Percentiles rank a stretch among this genome's conserved stretches.
phyloP scores from a whole-genome alignment of 202 grass and related monocot genomes.

The Musa balbisiana region DNA sequence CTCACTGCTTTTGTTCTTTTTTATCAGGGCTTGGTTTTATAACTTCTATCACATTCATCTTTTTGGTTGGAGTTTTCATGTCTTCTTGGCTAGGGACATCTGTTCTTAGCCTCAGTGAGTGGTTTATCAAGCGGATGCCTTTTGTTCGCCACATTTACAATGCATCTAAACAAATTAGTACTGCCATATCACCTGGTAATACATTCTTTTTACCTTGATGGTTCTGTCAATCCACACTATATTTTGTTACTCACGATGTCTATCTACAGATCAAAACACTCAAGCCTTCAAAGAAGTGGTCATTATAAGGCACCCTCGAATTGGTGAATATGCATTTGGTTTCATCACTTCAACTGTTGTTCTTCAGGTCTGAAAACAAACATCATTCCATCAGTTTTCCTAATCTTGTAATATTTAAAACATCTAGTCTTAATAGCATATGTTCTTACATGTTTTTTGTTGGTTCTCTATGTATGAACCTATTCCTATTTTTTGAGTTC shows the following conservation, averaged over 20 bases:
- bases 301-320: constrained; percentile 74
- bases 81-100: constrained; percentile 79
- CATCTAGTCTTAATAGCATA: neutral
- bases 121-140: constrained; percentile 83
- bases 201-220: constrained; percentile 14
- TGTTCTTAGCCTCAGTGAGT: constrained; percentile 67
- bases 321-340: constrained; percentile 89
- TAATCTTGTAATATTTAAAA: neutral
- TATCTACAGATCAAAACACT: constrained; percentile 65
- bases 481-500: neutral
- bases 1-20: constrained; percentile 2
- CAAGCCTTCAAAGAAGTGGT: constrained; percentile 89
- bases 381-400: neutral
- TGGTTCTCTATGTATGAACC: neutral
- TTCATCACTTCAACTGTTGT: constrained; percentile 80
- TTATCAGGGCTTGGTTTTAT: constrained; percentile 72
- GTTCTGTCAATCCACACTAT: neutral
- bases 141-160: constrained; percentile 82
- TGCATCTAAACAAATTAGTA: constrained; percentile 84
- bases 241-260: constrained; percentile 7
- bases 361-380: constrained; percentile 43
- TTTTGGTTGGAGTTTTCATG: constrained; percentile 80
- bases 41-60: constrained; percentile 79
- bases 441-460: neutral
- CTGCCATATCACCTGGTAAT: constrained; percentile 89